Conservation (phyloP, 768 basidiomycete genomes). For the Plicaturopsis crispa region DNA sequence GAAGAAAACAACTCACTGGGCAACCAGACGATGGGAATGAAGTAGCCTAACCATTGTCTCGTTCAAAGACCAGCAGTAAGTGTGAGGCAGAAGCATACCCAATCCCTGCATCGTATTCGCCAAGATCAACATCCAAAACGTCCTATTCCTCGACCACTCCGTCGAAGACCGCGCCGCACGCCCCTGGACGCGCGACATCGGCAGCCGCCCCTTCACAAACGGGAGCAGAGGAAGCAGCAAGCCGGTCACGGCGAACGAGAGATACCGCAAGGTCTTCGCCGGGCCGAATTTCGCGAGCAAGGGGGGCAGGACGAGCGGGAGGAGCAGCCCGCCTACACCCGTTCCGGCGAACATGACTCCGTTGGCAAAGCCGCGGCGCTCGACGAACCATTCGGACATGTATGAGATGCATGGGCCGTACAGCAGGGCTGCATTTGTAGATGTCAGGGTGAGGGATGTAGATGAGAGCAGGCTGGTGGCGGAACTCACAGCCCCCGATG, state of each 20-base stretch:
- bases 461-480: neutral
- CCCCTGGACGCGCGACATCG: slow-evolving; percentile 9
- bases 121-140: slow-evolving; percentile 2
- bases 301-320: slow-evolving; percentile 18
- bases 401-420: slow-evolving; percentile 18
- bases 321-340: slow-evolving; percentile 17
- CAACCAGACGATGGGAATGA: slow-evolving; percentile 15
- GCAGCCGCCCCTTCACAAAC: slow-evolving; percentile 18
- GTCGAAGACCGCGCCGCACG: slow-evolving; percentile 2
- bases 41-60: slow-evolving; percentile 13
- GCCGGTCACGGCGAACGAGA: slow-evolving; percentile 11
- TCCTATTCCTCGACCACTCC: slow-evolving; percentile 2
- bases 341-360: slow-evolving; percentile 24
- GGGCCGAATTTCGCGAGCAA: slow-evolving; percentile 17
- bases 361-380: slow-evolving; percentile 21
- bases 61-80: slow-evolving; percentile 14
- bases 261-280: slow-evolving; percentile 15
- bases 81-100: slow-evolving; percentile 2
- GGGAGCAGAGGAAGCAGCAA: slow-evolving; percentile 16
- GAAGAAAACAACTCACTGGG: slow-evolving; percentile 10
- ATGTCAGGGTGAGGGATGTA: neutral
- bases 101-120: slow-evolving; percentile 2
- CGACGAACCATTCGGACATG: slow-evolving; percentile 25
- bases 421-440: slow-evolving; percentile 12
- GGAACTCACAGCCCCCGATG: slow-evolving; percentile 16